Base-by-base conservation (phyloP, 148 eudicot species). In the Rhododendron vialii region DNA sequence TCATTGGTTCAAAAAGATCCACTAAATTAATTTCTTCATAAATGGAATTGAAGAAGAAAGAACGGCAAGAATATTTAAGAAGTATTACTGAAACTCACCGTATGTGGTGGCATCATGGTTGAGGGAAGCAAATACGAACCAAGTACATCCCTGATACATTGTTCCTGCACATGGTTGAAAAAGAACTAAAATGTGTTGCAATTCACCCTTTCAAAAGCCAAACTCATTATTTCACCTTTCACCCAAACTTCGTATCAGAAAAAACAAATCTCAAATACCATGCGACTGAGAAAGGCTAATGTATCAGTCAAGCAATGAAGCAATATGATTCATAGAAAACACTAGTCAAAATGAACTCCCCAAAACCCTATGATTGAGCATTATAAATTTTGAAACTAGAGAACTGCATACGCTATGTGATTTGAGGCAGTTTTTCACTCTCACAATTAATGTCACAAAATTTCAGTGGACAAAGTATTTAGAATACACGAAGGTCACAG, bases 71-170 rank as follows among this genome's bases (percentile, higher is more conserved):
- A 26, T 35, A 69, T 48, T 65, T 9, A 45, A 69, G 59, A 5
- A 74, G 51, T 36, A 45, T 26, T 53, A 30, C 7, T 22, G 47
- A 7, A 85, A 89, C 92, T 89, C 90, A 95, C 98, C 26, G 94
- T 93, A 85, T 91, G 90, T 61, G 90, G 85, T 17, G 98, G 95
- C 75, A 88, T 88, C 84, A 86, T 57, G 43, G 91, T 87, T 26
- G 86, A 81, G 22, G 91, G 89, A 82, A 97, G 95, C 85, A 97
- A 88, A 51, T 91, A 88, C 55, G 98, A 95, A 76, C 99, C 98
- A 83, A 97, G 90, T 36, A 92, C 94, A 84, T 89, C 94, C 86
- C 91, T 95, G 80, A 92, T 93, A 86, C 93, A 94, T 69, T 82
- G 82, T 87, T 97, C 93, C 95, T 97, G 96, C 86, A 88, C 4